Base-by-base conservation (phyloP, 202 grass and related monocot genomes). In the Hordeum pubiflorum region DNA sequence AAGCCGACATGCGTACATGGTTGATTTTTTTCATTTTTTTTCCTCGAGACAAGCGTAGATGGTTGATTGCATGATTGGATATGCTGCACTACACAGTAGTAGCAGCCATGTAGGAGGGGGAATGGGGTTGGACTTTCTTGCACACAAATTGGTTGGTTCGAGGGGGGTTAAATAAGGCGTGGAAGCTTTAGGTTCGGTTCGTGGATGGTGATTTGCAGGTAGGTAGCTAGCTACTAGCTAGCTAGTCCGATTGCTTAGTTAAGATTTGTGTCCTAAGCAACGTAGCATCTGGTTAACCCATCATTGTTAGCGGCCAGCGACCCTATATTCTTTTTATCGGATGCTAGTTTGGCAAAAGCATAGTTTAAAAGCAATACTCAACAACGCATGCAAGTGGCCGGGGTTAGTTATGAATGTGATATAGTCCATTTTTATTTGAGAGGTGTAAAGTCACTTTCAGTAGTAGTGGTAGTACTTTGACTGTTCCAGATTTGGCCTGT, bases 221-320 rank as follows among this genome's bases (percentile, higher is more conserved):
- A 6, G 14, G 44, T 50, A 17, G 44, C 6, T 54, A 54, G 48
- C 5, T 52, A 52, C 0, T 52, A n/a, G 24, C 34, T 70, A 59
- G 23, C 36, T 81, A 34, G 11, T 21, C 31, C 61, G 18, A 23
- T 31, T 76, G 81, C 55, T 13, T 21, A 27, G 63, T 7, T 21
- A 37, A 81, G 63, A 17, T 76, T 81, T 89, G 87, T 57, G 44
- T 72, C 36, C 66, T 64, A 89, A 77, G 82, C 78, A 89, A 89
- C 5, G 40, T 62, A 21, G 14, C 26, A 81, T 34, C 36, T 12
- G 69, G 31, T 73, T 73, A 58, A 66, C 62, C 37, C 34, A 57
- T 77, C 62, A 32, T 62, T 75, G 57, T 77, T 75, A 77, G 87
- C 29, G 58, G 72, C 46, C 15, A 50, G 41, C 15, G 7, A 77